Conservation (phyloP, 805 yeast species). For the Clavispora fructus region DNA sequence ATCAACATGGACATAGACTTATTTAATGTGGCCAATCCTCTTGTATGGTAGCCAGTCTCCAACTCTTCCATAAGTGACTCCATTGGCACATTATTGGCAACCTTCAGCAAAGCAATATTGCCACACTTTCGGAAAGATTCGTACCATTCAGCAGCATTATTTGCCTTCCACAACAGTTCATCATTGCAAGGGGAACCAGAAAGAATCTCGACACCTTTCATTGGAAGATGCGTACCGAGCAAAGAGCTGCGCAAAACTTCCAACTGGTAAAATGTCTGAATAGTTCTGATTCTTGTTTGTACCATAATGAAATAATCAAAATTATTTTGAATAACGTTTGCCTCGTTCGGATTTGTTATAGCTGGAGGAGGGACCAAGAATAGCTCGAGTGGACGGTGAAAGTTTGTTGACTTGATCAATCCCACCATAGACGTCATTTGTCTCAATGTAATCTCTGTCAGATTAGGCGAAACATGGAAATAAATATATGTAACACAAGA, state of each 20-base stretch:
- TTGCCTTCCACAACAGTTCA: constrained; percentile 58
- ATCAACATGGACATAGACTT: constrained; percentile 53
- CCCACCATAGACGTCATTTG: constrained; percentile 53
- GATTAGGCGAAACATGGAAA: constrained; percentile 47
- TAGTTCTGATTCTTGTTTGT: constrained; percentile 52
- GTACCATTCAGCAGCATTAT: constrained; percentile 48
- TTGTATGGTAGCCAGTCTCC: background rate
- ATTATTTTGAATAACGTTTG: constrained; percentile 30
- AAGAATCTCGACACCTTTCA: constrained; percentile 38
- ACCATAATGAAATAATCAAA: constrained; percentile 50
- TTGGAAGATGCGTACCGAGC: constrained; percentile 37
- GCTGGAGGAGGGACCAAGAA: constrained; percentile 17
- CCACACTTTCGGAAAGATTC: constrained; percentile 12
- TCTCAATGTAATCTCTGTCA: constrained; percentile 46
- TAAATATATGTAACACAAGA: constrained; percentile 49
- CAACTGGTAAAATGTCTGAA: constrained; percentile 46
- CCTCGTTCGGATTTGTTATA: constrained; percentile 17
- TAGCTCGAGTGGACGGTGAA: constrained; percentile 45
- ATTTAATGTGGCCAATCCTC: constrained; percentile 39
- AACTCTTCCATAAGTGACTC: constrained; percentile 39
- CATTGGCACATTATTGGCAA: constrained; percentile 52
- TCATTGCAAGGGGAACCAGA: constrained; percentile 62
- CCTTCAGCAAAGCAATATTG: constrained; percentile 35
- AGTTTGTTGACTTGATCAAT: constrained; percentile 47
- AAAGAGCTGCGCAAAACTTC: constrained; percentile 44